Evolutionary conservation across 352 stramenopile species (phyloP).

Genomic region (Aphanomyces stellatus): DNA sequence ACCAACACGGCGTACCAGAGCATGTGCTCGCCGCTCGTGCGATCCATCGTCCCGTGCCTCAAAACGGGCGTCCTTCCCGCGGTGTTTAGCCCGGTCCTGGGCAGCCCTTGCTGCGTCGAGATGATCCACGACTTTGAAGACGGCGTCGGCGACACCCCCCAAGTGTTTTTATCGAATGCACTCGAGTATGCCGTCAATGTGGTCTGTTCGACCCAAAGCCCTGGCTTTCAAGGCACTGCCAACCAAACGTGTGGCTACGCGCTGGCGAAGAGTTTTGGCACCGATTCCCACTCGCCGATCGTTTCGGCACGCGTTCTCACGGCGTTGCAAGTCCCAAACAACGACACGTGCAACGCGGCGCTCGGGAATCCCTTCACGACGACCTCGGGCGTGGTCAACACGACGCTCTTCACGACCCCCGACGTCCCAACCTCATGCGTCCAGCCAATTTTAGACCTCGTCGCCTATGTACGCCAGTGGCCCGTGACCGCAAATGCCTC

Average conservation of each 20-base stretch:
- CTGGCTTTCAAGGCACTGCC: slow-evolving; percentile 21
- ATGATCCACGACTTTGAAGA: slow-evolving; percentile 29
- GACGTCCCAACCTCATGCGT: slow-evolving; percentile 24
- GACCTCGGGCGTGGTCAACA: slow-evolving; percentile 20
- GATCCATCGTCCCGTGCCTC: background rate
- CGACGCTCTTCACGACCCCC: slow-evolving; percentile 26
- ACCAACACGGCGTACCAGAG: background rate
- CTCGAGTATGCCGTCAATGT: slow-evolving; percentile 25
- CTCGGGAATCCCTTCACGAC: slow-evolving; percentile 32
- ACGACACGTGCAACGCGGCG: slow-evolving; percentile 36
- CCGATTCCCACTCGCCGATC: slow-evolving; percentile 23
- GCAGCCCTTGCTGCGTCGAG: slow-evolving; percentile 31
- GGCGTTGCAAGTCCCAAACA: slow-evolving; percentile 33
- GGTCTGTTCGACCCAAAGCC: slow-evolving; percentile 33
- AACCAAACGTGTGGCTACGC: slow-evolving; percentile 35
- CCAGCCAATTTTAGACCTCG: slow-evolving; percentile 26
- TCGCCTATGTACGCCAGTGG: slow-evolving; percentile 31
- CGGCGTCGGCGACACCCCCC: slow-evolving; percentile 27
- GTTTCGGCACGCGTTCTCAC: slow-evolving; percentile 21
- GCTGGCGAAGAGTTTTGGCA: too few species aligned
- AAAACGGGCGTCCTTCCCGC: background rate
- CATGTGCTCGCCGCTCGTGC: background rate
- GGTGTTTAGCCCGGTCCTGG: background rate
- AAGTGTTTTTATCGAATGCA: slow-evolving; percentile 25
- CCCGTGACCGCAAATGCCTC: slow-evolving; percentile 26